These are phyloP conservation scores for Mikania micrantha DNA, from an alignment of 129 eudicot genomes.

Conservation along the genomic window DNA sequence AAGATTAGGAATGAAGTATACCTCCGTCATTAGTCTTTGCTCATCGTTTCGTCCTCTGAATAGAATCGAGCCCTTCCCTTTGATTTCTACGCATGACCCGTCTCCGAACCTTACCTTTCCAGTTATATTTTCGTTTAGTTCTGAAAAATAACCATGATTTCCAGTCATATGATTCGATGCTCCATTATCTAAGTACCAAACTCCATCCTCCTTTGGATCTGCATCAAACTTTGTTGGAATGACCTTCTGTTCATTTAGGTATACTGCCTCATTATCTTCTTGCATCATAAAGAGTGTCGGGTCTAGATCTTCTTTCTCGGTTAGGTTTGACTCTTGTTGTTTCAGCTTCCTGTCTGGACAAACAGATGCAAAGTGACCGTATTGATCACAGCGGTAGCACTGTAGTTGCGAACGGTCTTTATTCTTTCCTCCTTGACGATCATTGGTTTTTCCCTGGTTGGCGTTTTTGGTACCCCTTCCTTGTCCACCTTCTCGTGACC, in stretches of 20 bases:
- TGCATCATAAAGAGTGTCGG: no score
- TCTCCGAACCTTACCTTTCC: background rate
- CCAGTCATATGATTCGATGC: background rate
- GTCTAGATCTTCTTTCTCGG: no score
- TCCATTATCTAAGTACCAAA: background rate
- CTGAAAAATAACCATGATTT: no score
- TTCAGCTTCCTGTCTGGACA: no score
- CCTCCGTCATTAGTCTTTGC: background rate
- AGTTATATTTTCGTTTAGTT: background rate
- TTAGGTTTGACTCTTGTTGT: no score
- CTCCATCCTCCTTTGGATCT: background rate
- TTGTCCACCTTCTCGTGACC: background rate
- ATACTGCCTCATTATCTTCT: no score
- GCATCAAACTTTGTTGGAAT: background rate
- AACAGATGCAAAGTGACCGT: no score
- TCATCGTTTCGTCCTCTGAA: background rate
- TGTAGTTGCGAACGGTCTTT: no score
- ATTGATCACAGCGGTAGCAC: no score
- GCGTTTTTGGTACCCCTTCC: background rate
- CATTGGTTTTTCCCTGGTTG: no score
- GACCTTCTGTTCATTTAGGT: background rate
- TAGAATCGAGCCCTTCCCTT: background rate
- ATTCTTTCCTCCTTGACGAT: no score
- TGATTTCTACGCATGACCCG: background rate
- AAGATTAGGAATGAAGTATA: background rate